Evolutionary conservation across 305 asterid species (phyloP).

Genomic region (Fraxinus latifolia): DNA sequence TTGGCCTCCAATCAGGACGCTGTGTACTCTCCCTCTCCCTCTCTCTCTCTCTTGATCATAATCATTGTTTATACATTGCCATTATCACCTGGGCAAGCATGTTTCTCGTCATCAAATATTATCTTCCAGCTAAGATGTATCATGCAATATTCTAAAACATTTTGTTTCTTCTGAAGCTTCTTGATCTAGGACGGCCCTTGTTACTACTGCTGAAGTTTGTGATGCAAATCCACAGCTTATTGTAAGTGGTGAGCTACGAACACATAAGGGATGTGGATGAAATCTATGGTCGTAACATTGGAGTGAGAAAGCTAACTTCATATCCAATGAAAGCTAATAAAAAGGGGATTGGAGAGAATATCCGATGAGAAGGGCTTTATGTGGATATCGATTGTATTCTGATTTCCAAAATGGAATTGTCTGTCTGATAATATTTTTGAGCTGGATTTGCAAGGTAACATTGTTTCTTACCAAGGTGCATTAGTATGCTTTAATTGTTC

Average conservation of each 20-base stretch:
- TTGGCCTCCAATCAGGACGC: not conserved
- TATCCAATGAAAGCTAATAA: constrained; percentile 44
- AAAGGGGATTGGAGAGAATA: constrained; percentile 41
- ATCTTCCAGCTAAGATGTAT: not conserved
- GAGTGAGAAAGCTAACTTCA: constrained; percentile 40
- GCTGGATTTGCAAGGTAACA: not conserved
- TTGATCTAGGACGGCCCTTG: constrained; percentile 33
- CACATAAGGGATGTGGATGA: constrained; percentile 30
- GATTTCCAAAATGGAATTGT: not conserved
- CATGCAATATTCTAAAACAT: not conserved
- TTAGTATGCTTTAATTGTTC: not conserved
- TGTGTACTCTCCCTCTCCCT: constrained; percentile 1
- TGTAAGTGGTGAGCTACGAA: not conserved
- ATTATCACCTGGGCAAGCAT: not conserved
- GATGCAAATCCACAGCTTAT: constrained; percentile 34
- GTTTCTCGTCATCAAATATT: not conserved
- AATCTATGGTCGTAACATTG: constrained; percentile 39
- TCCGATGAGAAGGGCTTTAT: not conserved
- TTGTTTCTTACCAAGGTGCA: not conserved
- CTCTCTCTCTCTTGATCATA: not conserved
- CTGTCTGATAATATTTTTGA: not conserved
- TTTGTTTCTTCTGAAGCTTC: constrained; percentile 12
- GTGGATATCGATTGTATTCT: not conserved
- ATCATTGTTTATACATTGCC: not conserved
- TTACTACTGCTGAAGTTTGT: constrained; percentile 46